A percentile compares a stretch with the other conserved stretches of the same genome.
These are phyloP conservation scores for Solanum chilense DNA, from an alignment of 257 asterid species.

Conservation along the genomic window DNA sequence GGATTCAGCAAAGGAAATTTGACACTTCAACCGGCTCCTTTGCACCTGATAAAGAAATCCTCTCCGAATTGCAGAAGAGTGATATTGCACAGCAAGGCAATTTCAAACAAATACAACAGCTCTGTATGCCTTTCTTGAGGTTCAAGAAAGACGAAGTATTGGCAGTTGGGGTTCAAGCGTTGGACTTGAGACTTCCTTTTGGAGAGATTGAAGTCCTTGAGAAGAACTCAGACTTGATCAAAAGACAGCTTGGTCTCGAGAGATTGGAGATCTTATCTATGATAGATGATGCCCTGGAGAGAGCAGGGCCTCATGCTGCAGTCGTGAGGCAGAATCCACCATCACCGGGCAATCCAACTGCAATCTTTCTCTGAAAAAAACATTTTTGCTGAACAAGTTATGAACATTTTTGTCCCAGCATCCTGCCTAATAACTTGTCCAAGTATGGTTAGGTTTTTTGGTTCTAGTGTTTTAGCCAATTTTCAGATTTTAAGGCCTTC, in stretches of 20 bases:
- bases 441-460: background rate
- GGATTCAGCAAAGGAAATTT: slow-evolving; percentile 47
- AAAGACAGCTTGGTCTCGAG: slow-evolving; percentile 76
- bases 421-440: background rate
- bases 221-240: slow-evolving; percentile 54
- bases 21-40: slow-evolving; percentile 34
- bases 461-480: background rate
- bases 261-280: slow-evolving; percentile 48
- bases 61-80: slow-evolving; percentile 58
- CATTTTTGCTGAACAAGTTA: background rate
- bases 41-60: slow-evolving; percentile 73
- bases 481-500: background rate
- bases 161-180: slow-evolving; percentile 62
- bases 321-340: slow-evolving; percentile 64
- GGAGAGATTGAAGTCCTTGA: slow-evolving; percentile 73
- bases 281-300: slow-evolving; percentile 30
- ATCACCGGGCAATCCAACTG: slow-evolving; percentile 83
- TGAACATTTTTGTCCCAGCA: background rate
- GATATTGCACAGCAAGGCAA: slow-evolving; percentile 47
- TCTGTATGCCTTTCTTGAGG: slow-evolving; percentile 87
- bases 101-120: slow-evolving; percentile 62
- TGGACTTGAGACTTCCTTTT: slow-evolving; percentile 74
- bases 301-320: slow-evolving; percentile 42
- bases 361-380: slow-evolving; percentile 31
- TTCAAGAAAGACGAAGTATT: slow-evolving; percentile 75